Evolutionary conservation across 345 rosid genomes (phyloP), one percentile per base, ranked within the genome.

Genomic region (Eucalyptus erythrocorys): DNA sequence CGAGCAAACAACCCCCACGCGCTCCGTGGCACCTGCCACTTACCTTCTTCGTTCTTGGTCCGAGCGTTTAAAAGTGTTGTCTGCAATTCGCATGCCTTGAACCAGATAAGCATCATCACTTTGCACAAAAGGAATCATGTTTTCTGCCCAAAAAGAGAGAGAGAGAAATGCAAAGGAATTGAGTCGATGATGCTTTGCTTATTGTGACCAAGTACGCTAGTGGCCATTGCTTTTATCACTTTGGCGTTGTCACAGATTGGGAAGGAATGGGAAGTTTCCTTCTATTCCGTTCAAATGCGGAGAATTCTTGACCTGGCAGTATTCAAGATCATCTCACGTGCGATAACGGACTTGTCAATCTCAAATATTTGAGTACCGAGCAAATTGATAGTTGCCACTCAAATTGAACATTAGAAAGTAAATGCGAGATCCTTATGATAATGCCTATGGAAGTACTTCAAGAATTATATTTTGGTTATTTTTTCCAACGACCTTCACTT

Each of bases 291-390:
- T 10, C 47, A 37, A 37, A 37, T 21, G 27, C 4, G 0, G 82
- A 76, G 82, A 76, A 37, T 76, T 37, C 82, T 37, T 76, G 47
- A 37, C 26, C 2, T 76, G 42, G 16, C 47, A 22, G 15, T 40
- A 34, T 76, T 22, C 27, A 3, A 22, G 1, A 40, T 76, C 82
- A 37, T 76, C 84, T 40, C 30, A 2, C 15, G 8, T 11, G 15
- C 9, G 1, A 76, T 6, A 30, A 21, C 1, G 1, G 5, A 21
- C 6, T 37, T 11, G 7, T 21, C 27, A 40, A 40, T 21, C 30
- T 76, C 8, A 7, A 16, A 76, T 8, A 7, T 76, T 76, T 21
- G 27, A 76, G 84, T 2, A 21, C 8, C 16, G 4, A 21, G 5
- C 40, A 9, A 6, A 76, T 22, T 3, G 8, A 76, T 40, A 40